Base-by-base conservation (phyloP, 257 asterid genomes). In the Solanum acaule region DNA sequence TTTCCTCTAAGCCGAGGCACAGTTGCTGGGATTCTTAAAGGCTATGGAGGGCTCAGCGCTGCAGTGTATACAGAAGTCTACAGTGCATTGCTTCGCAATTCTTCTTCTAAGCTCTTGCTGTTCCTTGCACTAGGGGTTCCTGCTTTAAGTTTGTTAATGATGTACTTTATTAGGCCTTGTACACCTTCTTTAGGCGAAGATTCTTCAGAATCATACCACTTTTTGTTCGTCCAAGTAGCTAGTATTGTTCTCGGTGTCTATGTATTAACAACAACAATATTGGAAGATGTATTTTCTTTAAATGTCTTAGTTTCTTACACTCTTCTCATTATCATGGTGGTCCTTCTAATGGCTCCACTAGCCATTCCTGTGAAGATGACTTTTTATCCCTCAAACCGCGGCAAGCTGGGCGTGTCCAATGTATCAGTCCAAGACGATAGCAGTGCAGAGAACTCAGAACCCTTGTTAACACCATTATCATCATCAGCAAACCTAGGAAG, bases 1-100 rank as follows among this genome's bases (percentile, higher is more conserved):
- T 95, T 95, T 90, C 97, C 97, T 44, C 89, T 90, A 18, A 93
- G 94, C 79, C 94, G 96, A 27, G 98, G 97, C 88, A 93, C 92
- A 1, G 95, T 95, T 86, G 93, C 98, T 84, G 97, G 97, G 3
- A 92, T 93, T 87, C 94, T 95, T 87, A 94, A 94, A 91, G 98
- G 98, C 84, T 94, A 95, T 72, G 91, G 88, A 20, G 98, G 97
- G 37, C 92, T 95, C 16, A 93, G 97, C 46, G 94, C 94, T 56
- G 98, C 98, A 49, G 96, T 95, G 9, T 95, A 88, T 52, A 92
- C 97, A 5, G 94, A 92, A 91, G 88, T 95, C 31, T 95, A 93
- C 89, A 90, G 93, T 70, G 92, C 90, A 4, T 78, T 91, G 88
- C 94, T 95, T 59, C 71, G 72, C n/a, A 87, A 75, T 90, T 95